phyloP scores from a whole-genome alignment of 768 basidiomycete genomes.

The Macrolepiota dolichaula region DNA sequence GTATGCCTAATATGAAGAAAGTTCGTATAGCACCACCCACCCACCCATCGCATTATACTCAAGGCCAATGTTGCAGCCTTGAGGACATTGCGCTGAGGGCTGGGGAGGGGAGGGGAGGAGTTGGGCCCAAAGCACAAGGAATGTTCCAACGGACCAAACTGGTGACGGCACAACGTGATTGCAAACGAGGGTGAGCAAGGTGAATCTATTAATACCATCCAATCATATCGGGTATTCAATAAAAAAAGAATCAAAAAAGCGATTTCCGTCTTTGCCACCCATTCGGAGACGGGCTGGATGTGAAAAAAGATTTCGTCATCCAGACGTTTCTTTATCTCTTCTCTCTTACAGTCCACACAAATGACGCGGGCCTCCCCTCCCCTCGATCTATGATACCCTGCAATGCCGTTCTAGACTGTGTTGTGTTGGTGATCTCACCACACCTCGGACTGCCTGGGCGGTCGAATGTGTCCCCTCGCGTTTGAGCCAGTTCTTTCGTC shows the following conservation, averaged over 20 bases:
- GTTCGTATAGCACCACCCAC: neutral
- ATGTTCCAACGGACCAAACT: constrained; percentile 7
- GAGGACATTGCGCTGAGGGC: neutral
- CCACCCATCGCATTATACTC: neutral
- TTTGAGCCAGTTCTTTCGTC: neutral
- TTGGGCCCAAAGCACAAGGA: constrained; percentile 1
- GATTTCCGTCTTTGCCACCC: neutral
- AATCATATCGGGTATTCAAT: constrained; percentile 4
- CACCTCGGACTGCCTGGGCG: neutral
- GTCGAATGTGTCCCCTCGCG: no score
- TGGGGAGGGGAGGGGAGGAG: no score
- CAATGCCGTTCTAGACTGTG: neutral
- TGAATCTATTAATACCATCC: constrained; percentile 11
- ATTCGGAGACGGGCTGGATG: neutral
- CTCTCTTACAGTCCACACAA: no score
- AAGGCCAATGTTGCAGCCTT: constrained; percentile 2
- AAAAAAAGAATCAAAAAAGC: neutral
- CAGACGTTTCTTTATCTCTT: constrained; percentile 2
- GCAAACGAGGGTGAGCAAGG: constrained; percentile 6
- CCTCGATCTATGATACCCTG: no score
- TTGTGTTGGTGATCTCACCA: neutral
- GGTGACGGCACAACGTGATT: constrained; percentile 12
- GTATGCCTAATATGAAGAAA: neutral
- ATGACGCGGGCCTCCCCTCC: no score
- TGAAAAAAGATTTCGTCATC: neutral